Evolutionary conservation across 202 grass and related monocot species (phyloP).

Genomic region (Tripidium arundinaceum): DNA sequence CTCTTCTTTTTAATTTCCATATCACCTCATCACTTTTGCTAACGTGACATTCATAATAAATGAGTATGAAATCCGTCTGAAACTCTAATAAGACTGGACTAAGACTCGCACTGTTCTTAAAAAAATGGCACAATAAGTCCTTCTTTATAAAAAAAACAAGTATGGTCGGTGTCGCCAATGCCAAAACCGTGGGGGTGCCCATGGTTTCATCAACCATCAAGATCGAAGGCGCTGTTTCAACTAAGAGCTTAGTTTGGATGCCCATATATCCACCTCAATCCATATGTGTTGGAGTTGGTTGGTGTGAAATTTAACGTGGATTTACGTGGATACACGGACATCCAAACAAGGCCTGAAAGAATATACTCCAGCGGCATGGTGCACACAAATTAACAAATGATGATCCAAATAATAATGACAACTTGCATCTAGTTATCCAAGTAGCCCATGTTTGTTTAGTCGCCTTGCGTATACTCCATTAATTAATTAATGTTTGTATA

Average conservation of each 20-base stretch:
- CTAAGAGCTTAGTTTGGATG: too few species aligned
- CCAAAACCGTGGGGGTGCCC: neutral
- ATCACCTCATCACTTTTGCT: too few species aligned
- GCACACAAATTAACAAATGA: neutral
- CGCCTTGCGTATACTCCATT: too few species aligned
- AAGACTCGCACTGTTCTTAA: neutral
- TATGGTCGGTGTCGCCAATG: neutral
- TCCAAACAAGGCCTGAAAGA: too few species aligned
- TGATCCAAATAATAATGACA: neutral
- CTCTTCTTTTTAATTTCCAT: too few species aligned
- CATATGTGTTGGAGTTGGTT: too few species aligned
- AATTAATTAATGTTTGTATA: too few species aligned
- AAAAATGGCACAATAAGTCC: neutral
- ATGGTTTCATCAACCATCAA: neutral
- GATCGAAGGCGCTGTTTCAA: neutral
- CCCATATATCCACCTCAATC: too few species aligned
- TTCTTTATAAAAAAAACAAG: neutral
- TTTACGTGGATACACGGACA: too few species aligned
- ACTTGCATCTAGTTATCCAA: neutral
- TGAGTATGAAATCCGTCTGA: neutral
- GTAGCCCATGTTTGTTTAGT: neutral
- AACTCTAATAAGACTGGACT: neutral
- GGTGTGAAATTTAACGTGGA: too few species aligned
- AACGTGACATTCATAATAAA: too few species aligned
- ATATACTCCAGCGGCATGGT: neutral